Conservation (phyloP, 805 yeast species). For the Candida schatavii region DNA sequence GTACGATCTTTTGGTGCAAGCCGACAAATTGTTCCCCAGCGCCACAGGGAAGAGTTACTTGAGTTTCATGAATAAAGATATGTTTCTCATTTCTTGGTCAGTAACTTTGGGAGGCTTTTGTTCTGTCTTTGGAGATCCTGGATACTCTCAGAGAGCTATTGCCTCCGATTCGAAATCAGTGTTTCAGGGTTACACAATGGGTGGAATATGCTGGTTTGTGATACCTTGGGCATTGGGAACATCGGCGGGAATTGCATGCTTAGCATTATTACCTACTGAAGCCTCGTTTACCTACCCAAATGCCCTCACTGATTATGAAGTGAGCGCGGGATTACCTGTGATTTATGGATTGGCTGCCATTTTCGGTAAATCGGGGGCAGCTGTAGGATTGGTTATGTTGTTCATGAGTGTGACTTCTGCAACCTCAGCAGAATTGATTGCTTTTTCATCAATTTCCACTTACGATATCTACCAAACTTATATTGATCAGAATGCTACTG, state of each 20-base stretch:
- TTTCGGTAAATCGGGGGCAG: conserved; percentile 42
- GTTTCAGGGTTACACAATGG: conserved; percentile 43
- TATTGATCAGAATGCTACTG: conserved; percentile 37
- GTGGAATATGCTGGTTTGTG: conserved; percentile 46
- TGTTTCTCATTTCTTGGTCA: conserved; percentile 8
- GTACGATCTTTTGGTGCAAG: conserved; percentile 40
- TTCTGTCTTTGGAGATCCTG: conserved; percentile 22
- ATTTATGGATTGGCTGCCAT: conserved; percentile 30
- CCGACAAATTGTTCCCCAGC: conserved; percentile 10
- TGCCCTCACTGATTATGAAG: conserved; percentile 32
- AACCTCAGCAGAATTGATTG: conserved; percentile 40
- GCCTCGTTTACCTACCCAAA: conserved; percentile 39
- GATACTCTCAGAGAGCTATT: conserved; percentile 37
- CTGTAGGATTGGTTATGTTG: conserved; percentile 36
- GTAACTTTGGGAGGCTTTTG: conserved; percentile 11
- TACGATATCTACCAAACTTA: conserved; percentile 41
- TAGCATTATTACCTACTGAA: conserved; percentile 16
- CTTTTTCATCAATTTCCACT: conserved; percentile 37
- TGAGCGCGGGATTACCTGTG: conserved; percentile 37
- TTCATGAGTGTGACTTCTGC: conserved; percentile 46
- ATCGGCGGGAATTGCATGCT: conserved; percentile 31
- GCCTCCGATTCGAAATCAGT: conserved; percentile 42
- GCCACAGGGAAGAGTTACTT: conserved; percentile 5
- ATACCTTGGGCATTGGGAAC: conserved; percentile 35
- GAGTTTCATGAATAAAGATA: conserved; percentile 4